Base-by-base conservation (phyloP, 352 stramenopile species). In the Pythium vanterpoolii region DNA sequence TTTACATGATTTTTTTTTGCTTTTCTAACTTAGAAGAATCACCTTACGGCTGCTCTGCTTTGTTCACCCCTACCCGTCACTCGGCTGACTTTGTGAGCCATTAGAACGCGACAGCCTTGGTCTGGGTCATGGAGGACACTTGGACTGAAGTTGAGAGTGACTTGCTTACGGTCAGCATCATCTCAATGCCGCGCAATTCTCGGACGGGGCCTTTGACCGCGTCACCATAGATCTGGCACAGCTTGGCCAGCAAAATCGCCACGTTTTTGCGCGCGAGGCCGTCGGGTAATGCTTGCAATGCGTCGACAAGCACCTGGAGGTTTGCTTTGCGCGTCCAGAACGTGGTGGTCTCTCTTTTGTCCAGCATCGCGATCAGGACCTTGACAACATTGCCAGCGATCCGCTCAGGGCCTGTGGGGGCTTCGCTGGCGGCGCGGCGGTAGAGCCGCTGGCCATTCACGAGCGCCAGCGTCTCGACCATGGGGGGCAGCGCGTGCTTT, bases 251-350 rank as follows among this genome's bases (percentile, higher is more conserved):
- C 19, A 93, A 57, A 61, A 93, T 89, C 26, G 79, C 81, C 0
- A 91, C 78, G 55, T 93, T 93, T 66, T 89, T 89, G 19, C 80
- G 67, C 34, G 83, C 79, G 10, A 77, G 26, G 5, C 81, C 81
- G 42, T 88, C 74, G 0, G 72, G 59, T 11, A 91, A 57, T 3
- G 45, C 27, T 48, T 84, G 69, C 13, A 89, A 56, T 28, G 76
- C 48, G 9, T 71, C 57, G 27, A 91, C 72, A 0, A 91, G 56
- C 5, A 72, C 64, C 23, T 51, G 27, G 24, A 89, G 55, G 5
- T 28, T 68, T 23, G 24, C 33, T 34, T 72, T 71, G 23, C 52
- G 62, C n/a, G 47, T 40, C 33, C 83, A 81, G 5, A 70, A 51
- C 31, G 26, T n/a, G n/a, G n/a, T n/a, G n/a, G n/a, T n/a, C n/a